Evolutionary conservation across 352 stramenopile genomes (phyloP), one percentile per base, ranked within the genome.

Genomic region (Pythium guiyangense): DNA sequence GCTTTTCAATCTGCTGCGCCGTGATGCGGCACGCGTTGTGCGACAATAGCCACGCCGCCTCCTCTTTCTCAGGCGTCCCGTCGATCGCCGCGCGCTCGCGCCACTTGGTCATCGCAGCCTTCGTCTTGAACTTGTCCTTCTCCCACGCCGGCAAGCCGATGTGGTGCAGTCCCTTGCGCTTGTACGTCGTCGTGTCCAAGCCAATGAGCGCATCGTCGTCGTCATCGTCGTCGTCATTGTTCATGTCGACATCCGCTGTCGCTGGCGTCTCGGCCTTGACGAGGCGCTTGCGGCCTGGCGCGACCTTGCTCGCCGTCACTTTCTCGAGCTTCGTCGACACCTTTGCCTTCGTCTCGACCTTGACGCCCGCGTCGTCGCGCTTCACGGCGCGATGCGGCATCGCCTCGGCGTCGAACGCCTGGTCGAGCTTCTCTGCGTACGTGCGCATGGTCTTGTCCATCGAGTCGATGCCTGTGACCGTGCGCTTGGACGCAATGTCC

Each of bases 11-110:
- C 59, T 95, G 87, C 46, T 74, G 64, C 12, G 53, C 49, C 14
- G 93, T 98, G 50, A 98, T 83, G 26, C 94, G 91, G 55, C 88
- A 97, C 54, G 90, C 90, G 55, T 98, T 97, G 77, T 96, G 88
- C 50, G 84, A 85, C 4, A 94, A 62, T 49, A 94, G 54, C 76
- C 82, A 90, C 22, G 82, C 79, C 1, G 78, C 82, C 58, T 94
- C 82, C 50, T 91, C 77, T 46, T 87, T 77, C 49, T 90, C 84
- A 3, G 59, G 48, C 0, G 71, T 80, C 0, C 83, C 83, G 4
- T 74, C 67, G 10, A 83, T 57, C 2, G 59, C 71, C 0, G 81
- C 84, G 40, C 70, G 68, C 17, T 82, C 71, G 45, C 64, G 68
- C 84, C 84, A 94, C 54, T 79, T 69, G 11, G 50, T 50, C n/a